Conservation (phyloP, 495 filamentous ascomycete genomes). For the Viridothelium virens region DNA sequence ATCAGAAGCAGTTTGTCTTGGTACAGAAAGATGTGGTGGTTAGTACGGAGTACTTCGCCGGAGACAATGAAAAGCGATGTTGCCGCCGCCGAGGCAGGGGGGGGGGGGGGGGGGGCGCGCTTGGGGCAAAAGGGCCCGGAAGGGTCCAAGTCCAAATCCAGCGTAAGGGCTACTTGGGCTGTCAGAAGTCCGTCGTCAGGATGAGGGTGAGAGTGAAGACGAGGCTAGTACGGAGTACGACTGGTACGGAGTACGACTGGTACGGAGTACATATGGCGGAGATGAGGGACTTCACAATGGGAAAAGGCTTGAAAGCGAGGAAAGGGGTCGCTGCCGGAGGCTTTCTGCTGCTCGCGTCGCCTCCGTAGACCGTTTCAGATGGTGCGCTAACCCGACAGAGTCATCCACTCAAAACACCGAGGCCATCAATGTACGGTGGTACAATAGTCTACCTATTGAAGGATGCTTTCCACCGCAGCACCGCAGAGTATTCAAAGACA, state of each 20-base stretch:
- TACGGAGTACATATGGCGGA: neutral
- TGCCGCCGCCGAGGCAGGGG: too few relatives aligned
- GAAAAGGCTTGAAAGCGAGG: neutral
- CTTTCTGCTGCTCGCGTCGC: neutral
- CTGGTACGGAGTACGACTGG: neutral
- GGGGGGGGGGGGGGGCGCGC: too few relatives aligned
- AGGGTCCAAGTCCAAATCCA: too few relatives aligned
- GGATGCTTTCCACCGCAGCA: neutral
- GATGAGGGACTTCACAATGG: neutral
- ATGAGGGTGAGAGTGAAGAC: too few relatives aligned
- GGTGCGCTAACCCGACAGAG: neutral
- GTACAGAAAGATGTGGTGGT: too few relatives aligned
- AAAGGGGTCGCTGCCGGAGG: neutral
- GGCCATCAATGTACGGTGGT: neutral
- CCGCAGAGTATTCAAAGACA: neutral
- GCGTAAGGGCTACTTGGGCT: too few relatives aligned
- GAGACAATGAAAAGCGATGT: neutral
- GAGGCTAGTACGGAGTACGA: too few relatives aligned
- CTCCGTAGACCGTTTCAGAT: neutral
- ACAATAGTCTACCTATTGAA: neutral
- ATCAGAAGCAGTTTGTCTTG: too few relatives aligned
- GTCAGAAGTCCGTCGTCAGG: too few relatives aligned
- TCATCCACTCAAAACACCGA: constrained; percentile 12
- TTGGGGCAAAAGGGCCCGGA: neutral
- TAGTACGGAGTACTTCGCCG: neutral